Percentiles rank a stretch among this genome's conserved stretches.
phyloP scores from a whole-genome alignment of 139 green algal genomes.

The Picochlorum costavermella region DNA sequence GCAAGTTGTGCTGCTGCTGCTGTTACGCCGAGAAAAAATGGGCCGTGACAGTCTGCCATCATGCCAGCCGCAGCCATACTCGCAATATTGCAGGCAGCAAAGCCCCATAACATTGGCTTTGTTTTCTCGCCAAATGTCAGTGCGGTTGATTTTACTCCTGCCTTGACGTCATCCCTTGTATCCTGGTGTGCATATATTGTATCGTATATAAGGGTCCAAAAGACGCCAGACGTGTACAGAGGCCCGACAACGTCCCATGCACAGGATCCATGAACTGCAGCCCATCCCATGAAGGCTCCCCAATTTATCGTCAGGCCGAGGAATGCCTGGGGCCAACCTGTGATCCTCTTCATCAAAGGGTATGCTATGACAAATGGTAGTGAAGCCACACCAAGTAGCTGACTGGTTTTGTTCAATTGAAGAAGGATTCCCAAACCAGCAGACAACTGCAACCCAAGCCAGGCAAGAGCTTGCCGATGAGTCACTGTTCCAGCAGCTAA shows the following conservation, averaged over 20 bases:
- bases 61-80: constrained; percentile 30
- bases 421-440: constrained; percentile 78
- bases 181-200: constrained; percentile 99
- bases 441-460: constrained; percentile 75
- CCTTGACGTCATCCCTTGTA: constrained; percentile 74
- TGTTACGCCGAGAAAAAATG: constrained; percentile 41
- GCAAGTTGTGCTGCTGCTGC: constrained; percentile 48
- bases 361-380: constrained; percentile 86
- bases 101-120: constrained; percentile 44
- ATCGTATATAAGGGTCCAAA: constrained; percentile 96
- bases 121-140: constrained; percentile 62
- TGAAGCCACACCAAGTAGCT: constrained; percentile 79
- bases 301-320: constrained; percentile 97
- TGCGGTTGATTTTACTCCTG: constrained; percentile 88
- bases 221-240: constrained; percentile 70
- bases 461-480: constrained; percentile 41
- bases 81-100: constrained; percentile 32
- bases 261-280: constrained; percentile 62
- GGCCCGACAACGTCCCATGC: constrained; percentile 70
- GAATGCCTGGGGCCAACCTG: constrained; percentile 68
- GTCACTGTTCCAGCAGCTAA: constrained; percentile 54
- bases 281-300: constrained; percentile 87
- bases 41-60: constrained; percentile 17
- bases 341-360: constrained; percentile 93
- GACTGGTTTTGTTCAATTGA: constrained; percentile 88